phyloP scores from a whole-genome alignment of 352 stramenopile species.

The Poterioochromonas sp. region DNA sequence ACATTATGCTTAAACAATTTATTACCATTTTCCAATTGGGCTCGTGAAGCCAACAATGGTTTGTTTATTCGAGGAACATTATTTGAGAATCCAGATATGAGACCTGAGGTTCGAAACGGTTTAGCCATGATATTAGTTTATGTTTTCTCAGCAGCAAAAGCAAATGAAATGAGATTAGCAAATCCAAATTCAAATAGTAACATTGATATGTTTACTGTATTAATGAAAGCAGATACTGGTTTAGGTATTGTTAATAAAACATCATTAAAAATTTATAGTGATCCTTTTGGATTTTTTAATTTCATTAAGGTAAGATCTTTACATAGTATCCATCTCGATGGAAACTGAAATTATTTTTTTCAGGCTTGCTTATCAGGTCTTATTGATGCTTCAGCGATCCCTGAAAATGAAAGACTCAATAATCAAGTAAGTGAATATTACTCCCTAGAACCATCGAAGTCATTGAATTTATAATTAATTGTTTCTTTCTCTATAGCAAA shows the following conservation, averaged over 20 bases:
- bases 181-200: background rate
- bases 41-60: background rate
- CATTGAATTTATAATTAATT: background rate
- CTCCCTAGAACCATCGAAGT: background rate
- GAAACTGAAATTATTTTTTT: background rate
- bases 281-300: constrained; percentile 26
- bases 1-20: constrained; percentile 18
- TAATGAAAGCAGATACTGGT: background rate
- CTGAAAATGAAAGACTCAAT: constrained; percentile 27
- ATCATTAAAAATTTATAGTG: constrained; percentile 30
- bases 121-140: constrained; percentile 19
- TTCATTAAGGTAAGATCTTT: constrained; percentile 23
- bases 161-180: background rate
- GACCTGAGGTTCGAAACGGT: constrained; percentile 26
- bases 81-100: constrained; percentile 15
- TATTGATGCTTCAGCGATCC: constrained; percentile 9
- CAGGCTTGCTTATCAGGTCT: constrained; percentile 16
- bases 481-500: background rate
- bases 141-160: background rate
- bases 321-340: background rate
- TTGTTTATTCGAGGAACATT: background rate
- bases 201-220: constrained; percentile 19
- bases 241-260: constrained; percentile 31
- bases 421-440: background rate
- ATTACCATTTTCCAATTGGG: constrained; percentile 4